Percentiles rank a stretch among this genome's conserved stretches.
These are phyloP conservation scores for Acanthamoeba triangularis DNA, from an alignment of 208 protist species.

Conservation along the genomic window DNA sequence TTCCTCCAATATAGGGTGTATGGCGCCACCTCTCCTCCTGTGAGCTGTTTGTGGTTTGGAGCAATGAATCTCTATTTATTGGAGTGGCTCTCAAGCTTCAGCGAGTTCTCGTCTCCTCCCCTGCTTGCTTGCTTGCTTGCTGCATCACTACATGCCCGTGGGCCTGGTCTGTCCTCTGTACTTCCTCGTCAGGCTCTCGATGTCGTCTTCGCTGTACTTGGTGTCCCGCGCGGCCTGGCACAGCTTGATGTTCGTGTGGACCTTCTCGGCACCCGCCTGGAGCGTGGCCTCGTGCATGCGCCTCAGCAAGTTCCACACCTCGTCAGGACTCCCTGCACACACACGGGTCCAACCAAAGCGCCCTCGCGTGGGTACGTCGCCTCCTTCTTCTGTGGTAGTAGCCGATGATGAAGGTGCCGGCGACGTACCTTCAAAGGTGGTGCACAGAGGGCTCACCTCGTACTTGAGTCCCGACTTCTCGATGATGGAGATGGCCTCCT, in stretches of 20 bases:
- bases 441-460: slow-evolving; percentile 36
- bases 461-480: slow-evolving; percentile 74
- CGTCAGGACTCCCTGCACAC: slow-evolving; percentile 25
- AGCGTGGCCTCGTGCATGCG: slow-evolving; percentile 67
- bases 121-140: not conserved
- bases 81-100: not conserved
- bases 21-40: no score
- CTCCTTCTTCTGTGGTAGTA: not conserved
- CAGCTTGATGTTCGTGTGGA: slow-evolving; percentile 76
- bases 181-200: slow-evolving; percentile 45
- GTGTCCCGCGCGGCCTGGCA: slow-evolving; percentile 22
- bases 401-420: not conserved
- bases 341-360: not conserved
- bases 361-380: not conserved
- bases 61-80: not conserved
- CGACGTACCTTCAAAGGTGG: slow-evolving; percentile 49
- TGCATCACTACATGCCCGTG: not conserved
- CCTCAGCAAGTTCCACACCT: slow-evolving; percentile 62
- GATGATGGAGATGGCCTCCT: slow-evolving; percentile 55
- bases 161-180: slow-evolving; percentile 67
- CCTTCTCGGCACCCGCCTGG: slow-evolving; percentile 48
- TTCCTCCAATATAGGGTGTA: no score
- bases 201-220: slow-evolving; percentile 54
- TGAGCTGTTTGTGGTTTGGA: no score
- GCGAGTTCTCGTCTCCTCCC: not conserved